Conservation (phyloP, 129 eudicot species). For the Centella asiatica region DNA sequence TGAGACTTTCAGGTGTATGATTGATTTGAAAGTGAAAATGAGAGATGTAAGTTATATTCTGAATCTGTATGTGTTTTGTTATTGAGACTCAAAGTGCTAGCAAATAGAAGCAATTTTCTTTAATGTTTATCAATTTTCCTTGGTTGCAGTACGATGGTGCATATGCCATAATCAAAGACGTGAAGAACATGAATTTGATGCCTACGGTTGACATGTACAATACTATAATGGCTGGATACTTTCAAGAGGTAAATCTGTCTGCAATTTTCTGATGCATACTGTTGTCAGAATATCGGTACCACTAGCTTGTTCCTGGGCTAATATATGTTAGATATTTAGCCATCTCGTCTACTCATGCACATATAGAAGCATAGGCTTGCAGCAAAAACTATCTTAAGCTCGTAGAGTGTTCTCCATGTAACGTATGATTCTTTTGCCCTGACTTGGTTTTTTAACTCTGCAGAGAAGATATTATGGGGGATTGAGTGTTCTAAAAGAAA, state of each 20-base stretch:
- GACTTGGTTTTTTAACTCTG: too few relatives aligned
- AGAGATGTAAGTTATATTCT: constrained; percentile 63
- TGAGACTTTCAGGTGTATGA: constrained; percentile 67
- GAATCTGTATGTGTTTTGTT: constrained; percentile 2
- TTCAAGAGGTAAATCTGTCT: constrained; percentile 64
- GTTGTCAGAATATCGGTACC: too few relatives aligned
- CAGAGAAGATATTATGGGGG: constrained; percentile 57
- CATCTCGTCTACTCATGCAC: too few relatives aligned
- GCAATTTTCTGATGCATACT: too few relatives aligned
- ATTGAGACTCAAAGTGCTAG: too few relatives aligned
- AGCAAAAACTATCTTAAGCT: too few relatives aligned
- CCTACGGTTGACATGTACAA: constrained; percentile 71
- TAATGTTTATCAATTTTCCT: not conserved
- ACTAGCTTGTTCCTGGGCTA: too few relatives aligned
- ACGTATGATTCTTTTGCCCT: too few relatives aligned
- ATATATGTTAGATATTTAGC: too few relatives aligned
- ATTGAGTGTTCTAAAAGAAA: constrained; percentile 64
- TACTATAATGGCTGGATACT: constrained; percentile 68
- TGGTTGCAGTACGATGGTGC: constrained; percentile 73
- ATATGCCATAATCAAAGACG: constrained; percentile 56
- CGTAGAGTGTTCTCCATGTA: too few relatives aligned
- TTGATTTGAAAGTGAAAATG: constrained; percentile 57
- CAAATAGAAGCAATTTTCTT: not conserved
- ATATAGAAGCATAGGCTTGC: too few relatives aligned
- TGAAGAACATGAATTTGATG: constrained; percentile 32